Percentiles rank a stretch among this genome's conserved stretches.
phyloP scores from a whole-genome alignment of 2,329 filamentous ascomycete genomes.

The Thelonectria discophora region DNA sequence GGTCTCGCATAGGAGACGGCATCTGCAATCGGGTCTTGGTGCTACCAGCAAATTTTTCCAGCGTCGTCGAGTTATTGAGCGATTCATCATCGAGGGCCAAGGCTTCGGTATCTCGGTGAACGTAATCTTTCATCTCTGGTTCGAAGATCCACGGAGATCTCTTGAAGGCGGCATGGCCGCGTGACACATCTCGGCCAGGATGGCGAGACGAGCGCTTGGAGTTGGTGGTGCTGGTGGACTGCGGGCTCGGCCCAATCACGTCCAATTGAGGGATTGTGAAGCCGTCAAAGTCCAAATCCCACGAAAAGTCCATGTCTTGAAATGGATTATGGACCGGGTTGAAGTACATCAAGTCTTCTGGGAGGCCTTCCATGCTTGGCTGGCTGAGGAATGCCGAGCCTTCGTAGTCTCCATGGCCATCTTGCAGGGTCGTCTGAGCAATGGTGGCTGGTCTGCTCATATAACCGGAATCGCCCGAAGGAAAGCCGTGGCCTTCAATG shows the following conservation, averaged over 20 bases:
- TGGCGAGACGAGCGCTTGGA: constrained; percentile 31
- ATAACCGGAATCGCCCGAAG: constrained; percentile 31
- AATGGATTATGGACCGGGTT: constrained; percentile 25
- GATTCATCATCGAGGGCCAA: constrained; percentile 17
- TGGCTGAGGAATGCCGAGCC: constrained; percentile 28
- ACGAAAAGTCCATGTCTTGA: constrained; percentile 35
- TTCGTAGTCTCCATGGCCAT: constrained; percentile 30
- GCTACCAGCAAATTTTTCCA: constrained; percentile 10
- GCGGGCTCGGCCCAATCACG: constrained; percentile 21
- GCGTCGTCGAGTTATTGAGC: constrained; percentile 9
- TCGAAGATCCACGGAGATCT: constrained; percentile 33
- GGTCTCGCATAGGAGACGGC: constrained; percentile 32
- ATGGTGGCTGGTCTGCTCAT: constrained; percentile 24
- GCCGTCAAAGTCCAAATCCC: constrained; percentile 33
- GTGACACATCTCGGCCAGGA: constrained; percentile 23
- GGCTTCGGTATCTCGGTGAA: constrained; percentile 16
- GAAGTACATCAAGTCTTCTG: constrained; percentile 30
- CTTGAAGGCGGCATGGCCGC: constrained; percentile 20
- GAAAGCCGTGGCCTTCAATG: constrained; percentile 30
- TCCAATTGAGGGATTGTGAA: constrained; percentile 29
- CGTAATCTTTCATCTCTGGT: constrained; percentile 22
- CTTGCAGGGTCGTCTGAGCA: constrained; percentile 24
- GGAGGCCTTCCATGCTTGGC: constrained; percentile 27
- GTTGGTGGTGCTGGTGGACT: constrained; percentile 25
- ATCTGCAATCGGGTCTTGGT: constrained; percentile 18